phyloP scores from a whole-genome alignment of 73 alveolate species.

The Tetrahymena thermophila region DNA sequence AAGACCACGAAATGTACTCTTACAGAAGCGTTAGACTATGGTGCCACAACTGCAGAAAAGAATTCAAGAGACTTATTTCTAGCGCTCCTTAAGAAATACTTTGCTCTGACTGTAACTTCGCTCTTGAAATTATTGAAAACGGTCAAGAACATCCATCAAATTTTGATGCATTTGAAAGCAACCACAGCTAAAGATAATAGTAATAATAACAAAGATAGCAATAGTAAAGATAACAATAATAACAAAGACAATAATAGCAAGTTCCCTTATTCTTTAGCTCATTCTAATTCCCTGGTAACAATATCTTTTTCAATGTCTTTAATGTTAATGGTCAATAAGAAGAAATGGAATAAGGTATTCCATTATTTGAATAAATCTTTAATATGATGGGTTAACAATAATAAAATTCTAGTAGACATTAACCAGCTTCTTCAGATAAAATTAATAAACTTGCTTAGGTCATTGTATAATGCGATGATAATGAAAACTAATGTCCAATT shows the following conservation, averaged over 20 bases:
- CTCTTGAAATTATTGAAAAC: neutral
- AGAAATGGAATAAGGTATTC: neutral
- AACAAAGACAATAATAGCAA: neutral
- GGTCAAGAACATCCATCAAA: neutral
- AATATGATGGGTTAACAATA: neutral
- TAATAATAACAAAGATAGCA: neutral
- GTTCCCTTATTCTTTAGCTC: neutral
- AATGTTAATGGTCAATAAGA: neutral
- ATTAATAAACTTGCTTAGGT: neutral
- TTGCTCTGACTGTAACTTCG: neutral
- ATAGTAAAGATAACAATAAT: neutral
- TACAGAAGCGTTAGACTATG: neutral
- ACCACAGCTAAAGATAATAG: neutral
- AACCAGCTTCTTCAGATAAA: neutral
- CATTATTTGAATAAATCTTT: neutral
- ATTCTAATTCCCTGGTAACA: neutral
- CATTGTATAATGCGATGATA: neutral
- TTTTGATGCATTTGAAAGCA: neutral
- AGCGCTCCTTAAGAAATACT: neutral
- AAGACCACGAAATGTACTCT: neutral
- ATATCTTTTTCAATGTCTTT: neutral
- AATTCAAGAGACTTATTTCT: neutral
- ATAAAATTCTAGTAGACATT: neutral
- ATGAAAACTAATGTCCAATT: constrained; percentile 24
- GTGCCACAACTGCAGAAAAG: neutral